Evolutionary conservation across 2,329 filamentous ascomycete species (phyloP), one percentile per base, ranked within the genome.

Genomic region (Pseudogymnoascus verrucosus): DNA sequence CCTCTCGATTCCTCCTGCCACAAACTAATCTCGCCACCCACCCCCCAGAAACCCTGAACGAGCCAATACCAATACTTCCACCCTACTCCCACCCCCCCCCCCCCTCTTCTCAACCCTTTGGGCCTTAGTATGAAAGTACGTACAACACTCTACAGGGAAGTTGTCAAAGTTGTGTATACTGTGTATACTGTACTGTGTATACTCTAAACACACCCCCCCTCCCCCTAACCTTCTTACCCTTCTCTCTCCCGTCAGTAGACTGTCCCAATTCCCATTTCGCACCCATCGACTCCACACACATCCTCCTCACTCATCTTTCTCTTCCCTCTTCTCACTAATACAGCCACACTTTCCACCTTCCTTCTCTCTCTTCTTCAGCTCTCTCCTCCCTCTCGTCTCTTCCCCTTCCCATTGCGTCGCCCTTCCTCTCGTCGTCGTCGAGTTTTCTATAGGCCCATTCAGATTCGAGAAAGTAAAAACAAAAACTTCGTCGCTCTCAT

Each of bases 281-380:
- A 54, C 21, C 21, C 47, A 4, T 4, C 26, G 47, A 54, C 47
- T 54, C 47, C 47, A 54, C 47, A 54, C 47, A 54, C 47, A 54
- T 54, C 47, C 26, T 31, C 47, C 26, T 31, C 44, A 26, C 12
- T 26, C 47, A 28, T 16, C 23, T 54, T 31, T 54, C 26, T 54
- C 47, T 54, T 31, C n/a, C 23, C 47, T 28, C 47, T 12, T 31
- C 47, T 54, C 47, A 54, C 47, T 54, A 54, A 54, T 23, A 54
- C 47, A 54, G 47, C 47, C 47, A 54, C 47, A 54, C 47, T 54
- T 51, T 31, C 47, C 23, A n/a, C 47, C 31, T 51, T 31, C 47
- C 23, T 10, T 31, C 47, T 54, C 19, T 5, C 19, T 31, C 23
- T 54, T 31, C 23, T 31, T 31, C 47, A 31, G 14, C 47, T 54